Evolutionary conservation across 2,329 filamentous ascomycete species (phyloP).

Genomic region (Aspergillus felis): DNA sequence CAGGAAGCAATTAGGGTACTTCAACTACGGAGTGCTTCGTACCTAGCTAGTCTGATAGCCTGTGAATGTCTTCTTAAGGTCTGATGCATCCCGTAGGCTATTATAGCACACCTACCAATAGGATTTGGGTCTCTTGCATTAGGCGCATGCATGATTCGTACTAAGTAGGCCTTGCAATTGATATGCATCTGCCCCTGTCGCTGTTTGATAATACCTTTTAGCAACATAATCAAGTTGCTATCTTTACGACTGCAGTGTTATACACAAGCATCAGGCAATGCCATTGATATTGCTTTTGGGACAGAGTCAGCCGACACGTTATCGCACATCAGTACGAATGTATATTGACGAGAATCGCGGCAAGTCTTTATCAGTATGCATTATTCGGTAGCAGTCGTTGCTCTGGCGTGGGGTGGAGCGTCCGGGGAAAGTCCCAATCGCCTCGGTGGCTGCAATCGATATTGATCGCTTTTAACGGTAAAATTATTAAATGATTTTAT

Average conservation of each 20-base stretch:
- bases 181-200: slow-evolving; percentile 21
- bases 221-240: slow-evolving; percentile 19
- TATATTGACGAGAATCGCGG: background rate
- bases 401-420: background rate
- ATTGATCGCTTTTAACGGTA: background rate
- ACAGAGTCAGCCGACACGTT: background rate
- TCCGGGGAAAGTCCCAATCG: background rate
- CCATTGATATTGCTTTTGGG: background rate
- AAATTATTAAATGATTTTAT: background rate
- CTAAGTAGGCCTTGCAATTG: slow-evolving; percentile 22
- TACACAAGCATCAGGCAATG: slow-evolving; percentile 3
- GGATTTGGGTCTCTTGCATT: slow-evolving; percentile 4
- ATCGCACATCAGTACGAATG: background rate
- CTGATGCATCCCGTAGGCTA: slow-evolving; percentile 2
- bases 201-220: slow-evolving; percentile 24
- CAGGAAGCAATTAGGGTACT: background rate
- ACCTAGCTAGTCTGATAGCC: background rate
- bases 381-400: background rate
- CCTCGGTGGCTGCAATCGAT: background rate
- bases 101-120: slow-evolving; percentile 9
- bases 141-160: slow-evolving; percentile 12
- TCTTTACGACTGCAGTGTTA: slow-evolving; percentile 7
- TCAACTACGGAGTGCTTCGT: background rate
- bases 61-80: background rate
- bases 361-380: background rate